Percentiles rank a stretch among this genome's conserved stretches.
Evolutionary conservation across 306 rosid genomes (phyloP).

Genomic region (Cicer bijugum): DNA sequence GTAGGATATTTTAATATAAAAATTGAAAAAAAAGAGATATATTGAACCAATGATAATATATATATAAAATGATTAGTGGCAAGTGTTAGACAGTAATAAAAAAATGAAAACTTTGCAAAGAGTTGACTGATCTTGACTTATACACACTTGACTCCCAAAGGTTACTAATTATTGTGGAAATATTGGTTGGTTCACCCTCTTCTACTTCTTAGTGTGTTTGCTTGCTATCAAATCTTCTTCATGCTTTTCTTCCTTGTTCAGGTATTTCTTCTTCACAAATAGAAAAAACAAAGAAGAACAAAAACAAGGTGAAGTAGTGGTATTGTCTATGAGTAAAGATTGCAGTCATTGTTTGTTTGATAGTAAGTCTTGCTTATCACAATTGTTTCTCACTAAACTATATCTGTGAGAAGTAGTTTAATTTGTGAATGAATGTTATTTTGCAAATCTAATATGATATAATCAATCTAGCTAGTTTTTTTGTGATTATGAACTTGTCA

Average conservation of each 20-base stretch:
- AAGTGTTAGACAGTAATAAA: background rate
- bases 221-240: slow-evolving; percentile 2
- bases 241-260: background rate
- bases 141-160: background rate
- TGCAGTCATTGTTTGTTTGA: background rate
- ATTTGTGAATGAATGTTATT: background rate
- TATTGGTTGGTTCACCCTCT: background rate
- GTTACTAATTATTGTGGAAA: too few species aligned
- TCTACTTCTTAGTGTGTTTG: background rate
- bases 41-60: too few species aligned
- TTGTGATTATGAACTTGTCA: background rate
- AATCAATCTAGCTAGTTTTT: background rate
- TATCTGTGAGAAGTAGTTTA: background rate
- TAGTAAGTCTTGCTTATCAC: background rate
- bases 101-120: background rate
- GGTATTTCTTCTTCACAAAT: background rate
- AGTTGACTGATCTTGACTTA: background rate
- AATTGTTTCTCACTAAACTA: background rate
- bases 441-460: background rate
- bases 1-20: too few species aligned
- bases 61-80: background rate
- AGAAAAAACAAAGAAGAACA: background rate
- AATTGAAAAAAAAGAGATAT: too few species aligned
- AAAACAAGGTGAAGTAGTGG: background rate
- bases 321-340: background rate